These are phyloP conservation scores for Skeletonema grethae DNA, from an alignment of 108 stramenopile species.

Conservation along the genomic window DNA sequence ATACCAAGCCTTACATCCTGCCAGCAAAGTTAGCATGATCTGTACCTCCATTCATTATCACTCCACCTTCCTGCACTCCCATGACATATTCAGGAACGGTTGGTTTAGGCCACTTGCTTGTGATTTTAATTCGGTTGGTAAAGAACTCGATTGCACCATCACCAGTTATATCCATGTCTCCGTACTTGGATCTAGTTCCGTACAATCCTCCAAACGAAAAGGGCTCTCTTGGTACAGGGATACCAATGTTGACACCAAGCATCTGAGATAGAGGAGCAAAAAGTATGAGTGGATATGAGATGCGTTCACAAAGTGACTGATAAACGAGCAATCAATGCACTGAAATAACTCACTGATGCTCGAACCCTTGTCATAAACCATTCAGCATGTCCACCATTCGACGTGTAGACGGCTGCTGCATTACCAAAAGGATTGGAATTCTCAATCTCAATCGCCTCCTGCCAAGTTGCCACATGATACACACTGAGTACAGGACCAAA, in stretches of 20 bases:
- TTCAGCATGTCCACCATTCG: constrained; percentile 89
- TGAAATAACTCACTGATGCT: constrained; percentile 49
- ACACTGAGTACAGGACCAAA: constrained; percentile 94
- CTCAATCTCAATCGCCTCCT: constrained; percentile 93
- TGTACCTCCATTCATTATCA: constrained; percentile 12
- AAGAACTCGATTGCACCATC: constrained; percentile 98
- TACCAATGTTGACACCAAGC: constrained; percentile 89
- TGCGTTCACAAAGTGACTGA: no score
- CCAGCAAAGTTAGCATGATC: constrained; percentile 73
- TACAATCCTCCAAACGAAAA: constrained; percentile 94
- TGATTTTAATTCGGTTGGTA: constrained; percentile 94
- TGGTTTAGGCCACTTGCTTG: constrained; percentile 85
- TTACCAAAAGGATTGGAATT: constrained; percentile 96
- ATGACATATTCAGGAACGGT: constrained; percentile 28
- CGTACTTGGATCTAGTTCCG: constrained; percentile 93
- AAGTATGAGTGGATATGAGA: background rate
- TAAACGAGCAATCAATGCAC: background rate
- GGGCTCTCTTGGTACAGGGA: constrained; percentile 94
- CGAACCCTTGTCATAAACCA: constrained; percentile 90
- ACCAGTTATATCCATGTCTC: constrained; percentile 96
- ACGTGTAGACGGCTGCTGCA: constrained; percentile 94
- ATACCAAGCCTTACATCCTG: constrained; percentile 55
- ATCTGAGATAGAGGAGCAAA: constrained; percentile 32
- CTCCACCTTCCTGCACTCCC: constrained; percentile 18
- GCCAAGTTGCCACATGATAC: constrained; percentile 75